A percentile compares a stretch with the other conserved stretches of the same genome.
phyloP scores from a whole-genome alignment of 75 land plant species.

The Pinus tabuliformis region DNA sequence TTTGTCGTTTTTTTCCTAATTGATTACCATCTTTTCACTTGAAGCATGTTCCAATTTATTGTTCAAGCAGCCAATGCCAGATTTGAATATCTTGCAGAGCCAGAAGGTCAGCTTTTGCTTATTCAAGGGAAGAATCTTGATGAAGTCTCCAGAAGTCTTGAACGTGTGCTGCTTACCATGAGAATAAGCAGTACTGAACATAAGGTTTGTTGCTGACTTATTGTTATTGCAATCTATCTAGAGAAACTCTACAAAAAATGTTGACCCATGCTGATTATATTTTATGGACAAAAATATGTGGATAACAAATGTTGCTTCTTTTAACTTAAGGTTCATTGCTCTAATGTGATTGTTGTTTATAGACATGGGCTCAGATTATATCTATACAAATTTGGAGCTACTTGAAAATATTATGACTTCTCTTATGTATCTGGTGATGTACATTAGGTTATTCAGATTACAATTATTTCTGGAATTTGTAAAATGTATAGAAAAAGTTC shows the following conservation, averaged over 20 bases:
- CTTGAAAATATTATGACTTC: neutral
- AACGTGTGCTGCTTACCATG: constrained; percentile 89
- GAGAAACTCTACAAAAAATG: neutral
- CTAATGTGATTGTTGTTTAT: neutral
- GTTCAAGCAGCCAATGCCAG: neutral
- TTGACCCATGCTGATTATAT: neutral
- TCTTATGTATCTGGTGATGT: neutral
- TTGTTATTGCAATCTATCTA: neutral
- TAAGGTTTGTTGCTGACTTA: constrained; percentile 48
- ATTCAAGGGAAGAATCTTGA: constrained; percentile 79
- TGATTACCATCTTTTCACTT: neutral
- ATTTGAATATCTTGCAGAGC: constrained; percentile 47
- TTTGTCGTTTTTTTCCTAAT: neutral
- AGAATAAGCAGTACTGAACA: constrained; percentile 78
- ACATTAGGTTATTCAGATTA: neutral
- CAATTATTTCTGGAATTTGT: no score
- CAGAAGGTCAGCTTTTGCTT: constrained; percentile 87
- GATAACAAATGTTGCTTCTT: neutral
- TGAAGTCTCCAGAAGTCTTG: constrained; percentile 84
- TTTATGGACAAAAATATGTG: neutral
- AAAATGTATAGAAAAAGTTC: no score
- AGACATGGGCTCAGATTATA: neutral
- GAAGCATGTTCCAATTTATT: neutral
- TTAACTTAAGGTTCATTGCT: neutral
- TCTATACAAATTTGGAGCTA: neutral